Base-by-base conservation (phyloP, 1,284 basidiomycete species). In the Pisolithus thermaeus region DNA sequence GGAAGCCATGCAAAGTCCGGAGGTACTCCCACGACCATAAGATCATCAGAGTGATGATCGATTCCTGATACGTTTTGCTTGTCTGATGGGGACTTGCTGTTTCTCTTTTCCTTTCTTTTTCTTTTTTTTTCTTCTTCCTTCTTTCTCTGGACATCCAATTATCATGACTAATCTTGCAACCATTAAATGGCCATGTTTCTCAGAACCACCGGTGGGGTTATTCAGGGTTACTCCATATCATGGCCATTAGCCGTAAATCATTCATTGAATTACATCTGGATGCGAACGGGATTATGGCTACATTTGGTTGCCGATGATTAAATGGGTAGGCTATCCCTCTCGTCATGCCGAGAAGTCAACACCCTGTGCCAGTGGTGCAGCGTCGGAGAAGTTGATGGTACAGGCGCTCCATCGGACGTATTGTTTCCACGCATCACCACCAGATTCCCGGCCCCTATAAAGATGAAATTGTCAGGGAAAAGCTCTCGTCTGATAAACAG, bases 401-500 rank as follows among this genome's bases (percentile, higher is more conserved):
- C 90, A 93, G 40, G 90, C 83, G 65, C 87, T 87, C 88, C 89
- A 91, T 53, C 90, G 81, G 41, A 90, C 86, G 56, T 90, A 92
- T 66, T 96, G 91, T 70, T 95, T 95, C 94, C 94, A 97, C 23
- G 94, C 90, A 69, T 97, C 94, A 44, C 94, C 94, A 35, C 94
- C 94, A 14, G 90, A 93, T 72, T 97, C 94, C 51, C 94, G 82
- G n/a, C 95, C 95, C 92, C 92, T 93, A 53, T 50, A 62, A 57
- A 57, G 49, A 51, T 30, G 51, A 47, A 52, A 7, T 53, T 52
- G 45, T 63, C 40, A 56, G 47, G 23, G 16, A 37, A n/a, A 37
- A 46, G n/a, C 40, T 51, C 47, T 22, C 46, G 27, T 16, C 38
- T 18, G 16, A 14, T 46, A 36, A 47, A 12, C 20, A 16, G 12